Evolutionary conservation across 768 basidiomycete genomes (phyloP).

Genomic region (Xerocomellus chrysenteron): DNA sequence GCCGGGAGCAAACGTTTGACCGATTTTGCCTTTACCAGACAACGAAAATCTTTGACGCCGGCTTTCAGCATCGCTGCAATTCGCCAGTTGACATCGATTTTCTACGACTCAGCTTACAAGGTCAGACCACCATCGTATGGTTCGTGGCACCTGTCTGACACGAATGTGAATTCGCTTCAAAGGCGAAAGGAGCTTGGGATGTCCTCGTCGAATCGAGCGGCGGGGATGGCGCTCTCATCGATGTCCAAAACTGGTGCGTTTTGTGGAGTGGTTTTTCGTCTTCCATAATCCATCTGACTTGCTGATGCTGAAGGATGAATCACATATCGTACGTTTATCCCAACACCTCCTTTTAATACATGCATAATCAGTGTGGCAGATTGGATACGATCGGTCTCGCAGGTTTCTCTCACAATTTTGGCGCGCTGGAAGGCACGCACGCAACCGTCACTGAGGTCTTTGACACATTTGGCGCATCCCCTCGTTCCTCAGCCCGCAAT

Average conservation of each 20-base stretch:
- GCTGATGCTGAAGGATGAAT: slow-evolving; percentile 29
- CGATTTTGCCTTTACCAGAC: slow-evolving; percentile 15
- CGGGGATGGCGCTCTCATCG: slow-evolving; percentile 26
- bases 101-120: slow-evolving; percentile 37
- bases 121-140: not conserved
- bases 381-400: slow-evolving; percentile 59
- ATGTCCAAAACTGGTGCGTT: slow-evolving; percentile 36
- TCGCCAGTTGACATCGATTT: slow-evolving; percentile 36
- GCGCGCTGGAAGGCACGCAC: slow-evolving; percentile 47
- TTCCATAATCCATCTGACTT: not conserved
- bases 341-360: not conserved
- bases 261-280: not conserved
- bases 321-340: slow-evolving; percentile 30
- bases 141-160: not conserved
- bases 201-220: slow-evolving; percentile 16
- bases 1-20: not conserved
- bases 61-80: slow-evolving; percentile 41
- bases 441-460: slow-evolving; percentile 43
- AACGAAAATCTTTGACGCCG: slow-evolving; percentile 38
- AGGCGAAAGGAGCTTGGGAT: slow-evolving; percentile 36
- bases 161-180: not conserved
- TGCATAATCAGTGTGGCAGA: slow-evolving; percentile 24
- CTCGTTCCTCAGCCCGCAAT: slow-evolving; percentile 25
- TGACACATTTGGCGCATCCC: slow-evolving; percentile 32
- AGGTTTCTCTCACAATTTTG: slow-evolving; percentile 59